These are phyloP conservation scores for Crithidia sp. DNA, from an alignment of 208 protist genomes.

Conservation along the genomic window DNA sequence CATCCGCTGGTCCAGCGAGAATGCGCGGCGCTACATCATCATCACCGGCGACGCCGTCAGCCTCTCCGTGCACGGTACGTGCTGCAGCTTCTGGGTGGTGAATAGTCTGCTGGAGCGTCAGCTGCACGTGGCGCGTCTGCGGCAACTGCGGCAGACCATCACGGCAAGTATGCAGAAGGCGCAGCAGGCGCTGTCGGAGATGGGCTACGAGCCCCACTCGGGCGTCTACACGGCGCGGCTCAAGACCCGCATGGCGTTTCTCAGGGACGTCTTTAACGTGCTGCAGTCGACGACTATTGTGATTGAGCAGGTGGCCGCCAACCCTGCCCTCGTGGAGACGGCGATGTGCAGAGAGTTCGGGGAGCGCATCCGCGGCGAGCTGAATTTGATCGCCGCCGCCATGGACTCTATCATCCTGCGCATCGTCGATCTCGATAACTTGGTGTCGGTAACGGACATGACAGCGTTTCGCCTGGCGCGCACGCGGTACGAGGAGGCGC, in stretches of 20 bases:
- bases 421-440: slow-evolving; percentile 64
- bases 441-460: slow-evolving; percentile 64
- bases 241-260: slow-evolving; percentile 63
- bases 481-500: slow-evolving; percentile 66
- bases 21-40: slow-evolving; percentile 69
- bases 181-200: slow-evolving; percentile 51
- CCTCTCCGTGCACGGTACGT: slow-evolving; percentile 77
- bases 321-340: slow-evolving; percentile 70
- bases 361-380: slow-evolving; percentile 48
- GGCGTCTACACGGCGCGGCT: slow-evolving; percentile 65
- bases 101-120: slow-evolving; percentile 72
- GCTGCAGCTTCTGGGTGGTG: slow-evolving; percentile 77
- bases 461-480: slow-evolving; percentile 54
- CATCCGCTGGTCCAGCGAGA: slow-evolving; percentile 87
- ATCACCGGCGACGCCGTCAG: slow-evolving; percentile 78
- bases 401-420: slow-evolving; percentile 83
- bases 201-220: slow-evolving; percentile 83
- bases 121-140: slow-evolving; percentile 71
- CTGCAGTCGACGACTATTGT: slow-evolving; percentile 77
- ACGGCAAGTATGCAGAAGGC: slow-evolving; percentile 59
- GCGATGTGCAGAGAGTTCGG: slow-evolving; percentile 74
- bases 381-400: slow-evolving; percentile 62
- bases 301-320: slow-evolving; percentile 72
- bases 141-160: slow-evolving; percentile 71
- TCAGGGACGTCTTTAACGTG: slow-evolving; percentile 60